Evolutionary conservation across 2,329 filamentous ascomycete genomes (phyloP).

Genomic region (Claviceps humidiphila): DNA sequence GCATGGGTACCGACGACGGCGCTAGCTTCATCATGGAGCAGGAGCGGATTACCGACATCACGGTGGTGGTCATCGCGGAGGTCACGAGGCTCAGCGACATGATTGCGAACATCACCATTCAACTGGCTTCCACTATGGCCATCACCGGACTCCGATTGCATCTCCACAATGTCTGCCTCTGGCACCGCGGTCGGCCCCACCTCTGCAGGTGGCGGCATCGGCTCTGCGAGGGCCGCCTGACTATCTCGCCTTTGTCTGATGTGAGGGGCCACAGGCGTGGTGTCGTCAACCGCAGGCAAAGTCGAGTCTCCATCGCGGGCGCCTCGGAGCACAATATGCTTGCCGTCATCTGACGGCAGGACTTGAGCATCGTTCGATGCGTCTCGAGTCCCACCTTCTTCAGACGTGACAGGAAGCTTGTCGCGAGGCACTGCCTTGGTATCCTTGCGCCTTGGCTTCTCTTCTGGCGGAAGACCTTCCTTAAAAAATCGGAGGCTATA

Average conservation of each 20-base stretch:
- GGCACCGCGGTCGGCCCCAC: slow-evolving; percentile 14
- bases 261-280: slow-evolving; percentile 8
- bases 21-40: not conserved
- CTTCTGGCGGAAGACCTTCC: slow-evolving; percentile 47
- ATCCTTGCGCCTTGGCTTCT: slow-evolving; percentile 42
- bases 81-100: not conserved
- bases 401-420: slow-evolving; percentile 24
- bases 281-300: slow-evolving; percentile 2
- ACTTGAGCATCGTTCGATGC: not conserved
- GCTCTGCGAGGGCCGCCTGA: slow-evolving; percentile 11
- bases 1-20: slow-evolving; percentile 1
- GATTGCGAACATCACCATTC: slow-evolving; percentile 8
- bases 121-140: slow-evolving; percentile 24
- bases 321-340: not conserved
- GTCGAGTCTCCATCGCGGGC: not conserved
- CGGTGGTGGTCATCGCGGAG: slow-evolving; percentile 11
- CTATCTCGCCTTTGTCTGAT: slow-evolving; percentile 8
- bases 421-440: slow-evolving; percentile 24
- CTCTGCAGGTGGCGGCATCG: slow-evolving; percentile 9
- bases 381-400: slow-evolving; percentile 13
- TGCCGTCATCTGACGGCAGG: not conserved
- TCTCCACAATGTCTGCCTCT: slow-evolving; percentile 16
- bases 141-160: slow-evolving; percentile 24
- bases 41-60: slow-evolving; percentile 11
- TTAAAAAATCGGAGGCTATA: slow-evolving; percentile 56